Evolutionary conservation across 805 yeast species (phyloP).

Genomic region (Schizosaccharomyces japonicus): DNA sequence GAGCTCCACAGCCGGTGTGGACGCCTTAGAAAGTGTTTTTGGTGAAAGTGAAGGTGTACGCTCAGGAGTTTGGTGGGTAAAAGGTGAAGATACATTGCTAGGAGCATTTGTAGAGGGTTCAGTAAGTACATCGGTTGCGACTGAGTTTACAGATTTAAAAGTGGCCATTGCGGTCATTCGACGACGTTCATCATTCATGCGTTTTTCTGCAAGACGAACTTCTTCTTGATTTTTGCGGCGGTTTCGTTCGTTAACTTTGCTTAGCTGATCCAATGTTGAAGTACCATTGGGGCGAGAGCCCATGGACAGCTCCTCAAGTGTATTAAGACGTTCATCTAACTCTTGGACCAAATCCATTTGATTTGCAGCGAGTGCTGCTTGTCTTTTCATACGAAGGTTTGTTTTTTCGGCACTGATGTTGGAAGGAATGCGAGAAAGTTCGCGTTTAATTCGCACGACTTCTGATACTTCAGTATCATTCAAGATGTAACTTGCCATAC

Average conservation of each 20-base stretch:
- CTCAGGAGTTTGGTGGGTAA: slow-evolving; percentile 22
- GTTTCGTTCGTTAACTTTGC: slow-evolving; percentile 63
- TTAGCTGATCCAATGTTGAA: slow-evolving; percentile 22
- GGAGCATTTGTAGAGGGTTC: too few relatives aligned
- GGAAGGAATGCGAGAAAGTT: neutral
- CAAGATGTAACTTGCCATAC: neutral
- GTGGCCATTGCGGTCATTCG: slow-evolving; percentile 6
- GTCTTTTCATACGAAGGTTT: neutral
- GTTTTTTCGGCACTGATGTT: slow-evolving; percentile 2
- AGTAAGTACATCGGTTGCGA: neutral
- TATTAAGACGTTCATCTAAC: neutral
- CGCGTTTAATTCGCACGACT: neutral
- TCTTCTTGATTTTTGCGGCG: slow-evolving; percentile 55
- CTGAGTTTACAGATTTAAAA: neutral
- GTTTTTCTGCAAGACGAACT: slow-evolving; percentile 56
- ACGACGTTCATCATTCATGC: slow-evolving; percentile 29
- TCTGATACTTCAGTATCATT: slow-evolving; percentile 1
- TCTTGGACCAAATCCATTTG: neutral
- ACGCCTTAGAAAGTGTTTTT: slow-evolving; percentile 25
- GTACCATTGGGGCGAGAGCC: slow-evolving; percentile 5
- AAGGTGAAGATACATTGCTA: slow-evolving; percentile 19
- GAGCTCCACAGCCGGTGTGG: slow-evolving; percentile 27
- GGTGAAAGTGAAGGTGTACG: slow-evolving; percentile 7
- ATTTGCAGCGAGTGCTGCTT: neutral
- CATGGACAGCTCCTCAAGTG: neutral